Evolutionary conservation across 1,284 basidiomycete genomes (phyloP), one percentile per base, ranked within the genome.

Genomic region (Ceratobasidium sp.): DNA sequence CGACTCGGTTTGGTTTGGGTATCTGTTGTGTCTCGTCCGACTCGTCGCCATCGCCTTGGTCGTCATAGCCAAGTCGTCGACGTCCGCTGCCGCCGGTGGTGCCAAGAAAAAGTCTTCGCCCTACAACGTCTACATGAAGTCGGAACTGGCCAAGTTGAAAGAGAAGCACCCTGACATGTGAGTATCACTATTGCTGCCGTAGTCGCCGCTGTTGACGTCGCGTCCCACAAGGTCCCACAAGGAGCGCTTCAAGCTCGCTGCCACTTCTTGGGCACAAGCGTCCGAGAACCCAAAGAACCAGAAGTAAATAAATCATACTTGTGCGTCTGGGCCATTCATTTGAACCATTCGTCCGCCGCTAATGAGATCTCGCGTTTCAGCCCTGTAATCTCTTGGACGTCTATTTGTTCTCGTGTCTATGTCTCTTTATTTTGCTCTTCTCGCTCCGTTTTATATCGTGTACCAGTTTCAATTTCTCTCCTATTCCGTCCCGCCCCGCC

Each of bases 111-210:
- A 80, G 79, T 73, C 78, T 20, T 77, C 78, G 44, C 77, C 79
- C 30, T 80, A 80, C 67, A 80, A 80, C 57, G 67, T 77, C 35
- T 79, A 78, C 69, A 80, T 80, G 79, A 80, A 80, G 73, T 73
- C 71, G 33, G 79, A 80, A 73, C 64, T 80, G 18, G 79, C 79
- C 48, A 79, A 80, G 75, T 71, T 80, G 35, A 80, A 80, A 74
- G 78, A 79, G 55, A 80, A 79, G 77, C 57, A 78, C 77, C 79
- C 79, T 52, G 79, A 80, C 33, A 77, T 79, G 77, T 78, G 27
- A 14, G 27, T 55, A n/a, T 41, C 27, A n/a, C 23, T 6, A 35
- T 27, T 38, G 20, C 55, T 30, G 48, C 46, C 16, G 30, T 46
- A 41, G 48, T 68, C 55, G 23, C 55, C 67, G 23, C 57, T 59